phyloP scores from a whole-genome alignment of 2,329 filamentous ascomycete genomes.

The Pseudocercospora fijiensis region DNA sequence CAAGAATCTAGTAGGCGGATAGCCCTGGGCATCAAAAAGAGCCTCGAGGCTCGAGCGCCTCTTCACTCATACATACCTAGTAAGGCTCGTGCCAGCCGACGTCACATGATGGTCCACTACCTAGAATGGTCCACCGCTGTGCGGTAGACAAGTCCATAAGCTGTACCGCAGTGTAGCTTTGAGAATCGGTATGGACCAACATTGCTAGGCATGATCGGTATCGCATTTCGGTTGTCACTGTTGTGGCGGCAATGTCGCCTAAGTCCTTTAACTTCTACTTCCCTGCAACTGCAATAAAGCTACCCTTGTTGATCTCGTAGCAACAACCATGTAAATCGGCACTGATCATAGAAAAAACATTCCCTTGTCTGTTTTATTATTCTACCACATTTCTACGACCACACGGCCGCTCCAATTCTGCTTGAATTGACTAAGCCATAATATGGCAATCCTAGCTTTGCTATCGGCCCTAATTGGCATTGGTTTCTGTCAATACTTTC shows the following conservation, averaged over 20 bases:
- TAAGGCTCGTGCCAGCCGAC: too few species aligned
- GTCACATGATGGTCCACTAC: too few species aligned
- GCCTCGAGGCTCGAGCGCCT: too few species aligned
- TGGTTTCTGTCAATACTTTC: slow-evolving; percentile 30
- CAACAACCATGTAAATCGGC: not conserved
- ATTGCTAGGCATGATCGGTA: not conserved
- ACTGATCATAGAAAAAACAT: not conserved
- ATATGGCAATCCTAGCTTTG: not conserved
- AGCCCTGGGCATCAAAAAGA: too few species aligned
- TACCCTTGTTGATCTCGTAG: not conserved
- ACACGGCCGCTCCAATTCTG: not conserved
- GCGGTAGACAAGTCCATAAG: too few species aligned
- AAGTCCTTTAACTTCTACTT: not conserved
- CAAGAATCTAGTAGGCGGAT: too few species aligned
- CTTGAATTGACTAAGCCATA: not conserved
- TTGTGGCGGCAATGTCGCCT: not conserved
- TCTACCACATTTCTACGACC: not conserved
- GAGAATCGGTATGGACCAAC: not conserved
- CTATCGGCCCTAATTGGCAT: not conserved
- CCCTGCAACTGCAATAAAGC: slow-evolving; percentile 1
- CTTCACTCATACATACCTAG: too few species aligned
- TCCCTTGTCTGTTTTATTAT: not conserved
- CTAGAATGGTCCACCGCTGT: too few species aligned
- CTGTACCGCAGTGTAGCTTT: too few species aligned
- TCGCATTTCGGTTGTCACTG: not conserved